Conservation (phyloP, 140 eudicot species). For the Ambrosia hybrid region DNA sequence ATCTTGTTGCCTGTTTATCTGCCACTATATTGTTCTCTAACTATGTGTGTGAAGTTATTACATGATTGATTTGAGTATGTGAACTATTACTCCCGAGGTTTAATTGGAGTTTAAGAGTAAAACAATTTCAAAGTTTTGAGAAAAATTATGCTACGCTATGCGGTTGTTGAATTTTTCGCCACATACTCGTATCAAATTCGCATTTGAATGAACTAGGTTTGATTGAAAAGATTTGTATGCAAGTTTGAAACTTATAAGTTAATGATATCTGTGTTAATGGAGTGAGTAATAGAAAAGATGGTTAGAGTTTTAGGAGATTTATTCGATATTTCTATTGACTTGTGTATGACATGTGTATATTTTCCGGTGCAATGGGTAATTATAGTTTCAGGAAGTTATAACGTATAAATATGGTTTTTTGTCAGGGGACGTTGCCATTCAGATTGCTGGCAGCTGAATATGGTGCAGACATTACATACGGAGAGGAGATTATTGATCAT, state of each 20-base stretch:
- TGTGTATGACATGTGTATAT: no score
- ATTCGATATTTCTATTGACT: no score
- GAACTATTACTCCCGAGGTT: no score
- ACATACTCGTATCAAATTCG: neutral
- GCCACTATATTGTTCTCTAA: no score
- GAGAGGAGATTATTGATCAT: slow-evolving; percentile 96
- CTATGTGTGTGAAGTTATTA: neutral
- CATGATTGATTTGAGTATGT: neutral
- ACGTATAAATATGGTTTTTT: neutral
- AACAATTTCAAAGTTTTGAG: no score
- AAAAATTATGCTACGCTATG: no score
- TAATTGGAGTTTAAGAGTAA: no score
- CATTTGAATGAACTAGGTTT: neutral
- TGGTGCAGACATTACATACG: slow-evolving; percentile 90
- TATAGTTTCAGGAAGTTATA: no score
- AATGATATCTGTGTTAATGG: slow-evolving; percentile 4
- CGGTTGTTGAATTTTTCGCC: neutral
- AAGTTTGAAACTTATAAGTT: neutral
- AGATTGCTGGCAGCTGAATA: slow-evolving; percentile 79
- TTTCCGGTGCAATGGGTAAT: no score
- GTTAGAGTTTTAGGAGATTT: neutral
- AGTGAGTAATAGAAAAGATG: neutral
- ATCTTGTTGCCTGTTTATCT: no score
- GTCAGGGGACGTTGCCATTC: slow-evolving; percentile 86
- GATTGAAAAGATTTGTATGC: neutral